Evolutionary conservation across 192 early-diverging fungal genomes (phyloP).

Genomic region (Gamsiella multidivaricata): DNA sequence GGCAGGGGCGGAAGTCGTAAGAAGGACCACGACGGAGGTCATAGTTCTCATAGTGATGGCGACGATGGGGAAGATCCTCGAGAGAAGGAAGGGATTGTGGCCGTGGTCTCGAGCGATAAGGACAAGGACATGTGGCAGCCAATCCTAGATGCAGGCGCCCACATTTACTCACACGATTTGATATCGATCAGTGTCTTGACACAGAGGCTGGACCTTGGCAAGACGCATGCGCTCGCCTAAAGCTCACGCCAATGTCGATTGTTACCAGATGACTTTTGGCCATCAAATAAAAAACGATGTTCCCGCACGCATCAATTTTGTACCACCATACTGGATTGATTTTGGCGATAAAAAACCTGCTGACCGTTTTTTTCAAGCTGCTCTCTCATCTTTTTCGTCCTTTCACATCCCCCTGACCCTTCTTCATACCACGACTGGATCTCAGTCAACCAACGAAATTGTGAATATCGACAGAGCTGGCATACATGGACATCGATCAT

Average conservation of each 20-base stretch:
- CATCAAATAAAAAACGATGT: no score
- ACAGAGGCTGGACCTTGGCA: conserved; percentile 25
- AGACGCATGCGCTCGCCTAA: conserved; percentile 24
- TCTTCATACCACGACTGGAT: no score
- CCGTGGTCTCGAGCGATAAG: conserved; percentile 33
- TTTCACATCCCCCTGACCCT: neutral
- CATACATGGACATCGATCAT: conserved; percentile 7
- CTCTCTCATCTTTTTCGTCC: neutral
- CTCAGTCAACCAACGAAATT: neutral
- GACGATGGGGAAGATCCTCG: conserved; percentile 2
- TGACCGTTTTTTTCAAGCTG: no score
- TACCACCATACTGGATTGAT: no score
- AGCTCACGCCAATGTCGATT: neutral
- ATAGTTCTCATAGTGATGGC: neutral
- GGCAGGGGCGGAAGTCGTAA: neutral
- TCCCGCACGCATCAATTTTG: no score
- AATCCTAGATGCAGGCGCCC: conserved; percentile 19
- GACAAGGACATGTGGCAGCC: conserved; percentile 46
- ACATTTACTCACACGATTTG: conserved; percentile 42
- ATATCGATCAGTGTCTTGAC: conserved; percentile 23
- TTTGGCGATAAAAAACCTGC: no score
- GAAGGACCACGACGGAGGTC: neutral
- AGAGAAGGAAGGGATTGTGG: conserved; percentile 26
- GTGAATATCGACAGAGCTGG: no score
- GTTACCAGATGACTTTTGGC: no score